Evolutionary conservation across 371 early-diverging fungal genomes (phyloP).

Genomic region (Syncephalastrum racemosum): DNA sequence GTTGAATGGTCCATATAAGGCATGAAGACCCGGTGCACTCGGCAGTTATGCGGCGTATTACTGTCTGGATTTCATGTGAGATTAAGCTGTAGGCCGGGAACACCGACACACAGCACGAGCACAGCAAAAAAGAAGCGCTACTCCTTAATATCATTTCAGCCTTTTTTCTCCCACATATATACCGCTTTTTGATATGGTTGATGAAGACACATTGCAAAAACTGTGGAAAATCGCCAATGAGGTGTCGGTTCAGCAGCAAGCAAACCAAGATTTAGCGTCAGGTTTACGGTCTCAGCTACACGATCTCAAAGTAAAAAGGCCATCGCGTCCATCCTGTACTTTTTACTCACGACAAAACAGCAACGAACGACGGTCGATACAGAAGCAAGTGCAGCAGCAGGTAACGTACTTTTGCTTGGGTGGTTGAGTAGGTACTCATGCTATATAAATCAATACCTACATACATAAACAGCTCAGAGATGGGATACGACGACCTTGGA

Average conservation of each 20-base stretch:
- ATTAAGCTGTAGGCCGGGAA: too few relatives aligned
- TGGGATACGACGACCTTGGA: too few relatives aligned
- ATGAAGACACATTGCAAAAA: slow-evolving; percentile 34
- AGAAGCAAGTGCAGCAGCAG: slow-evolving; percentile 5
- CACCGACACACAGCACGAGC: too few relatives aligned
- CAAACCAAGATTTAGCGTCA: slow-evolving; percentile 31
- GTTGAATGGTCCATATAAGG: too few relatives aligned
- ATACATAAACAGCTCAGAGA: too few relatives aligned
- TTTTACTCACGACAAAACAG: slow-evolving; percentile 1
- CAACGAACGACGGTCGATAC: slow-evolving; percentile 7
- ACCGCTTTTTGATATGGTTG: slow-evolving; percentile 22
- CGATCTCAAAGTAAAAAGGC: slow-evolving; percentile 31
- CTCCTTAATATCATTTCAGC: neutral
- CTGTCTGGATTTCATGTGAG: too few relatives aligned
- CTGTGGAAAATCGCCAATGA: slow-evolving; percentile 35
- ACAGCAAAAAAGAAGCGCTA: too few relatives aligned
- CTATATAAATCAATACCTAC: too few relatives aligned
- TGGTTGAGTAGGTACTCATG: neutral
- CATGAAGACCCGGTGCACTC: too few relatives aligned
- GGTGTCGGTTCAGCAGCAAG: slow-evolving; percentile 28
- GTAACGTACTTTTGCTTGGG: neutral
- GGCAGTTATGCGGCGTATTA: too few relatives aligned
- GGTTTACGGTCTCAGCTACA: slow-evolving; percentile 19
- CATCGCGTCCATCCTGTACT: neutral
- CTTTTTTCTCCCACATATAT: slow-evolving; percentile 11